Evolutionary conservation across 2,329 filamentous ascomycete genomes (phyloP), one percentile per base, ranked within the genome.

Genomic region (Capronia americana): DNA sequence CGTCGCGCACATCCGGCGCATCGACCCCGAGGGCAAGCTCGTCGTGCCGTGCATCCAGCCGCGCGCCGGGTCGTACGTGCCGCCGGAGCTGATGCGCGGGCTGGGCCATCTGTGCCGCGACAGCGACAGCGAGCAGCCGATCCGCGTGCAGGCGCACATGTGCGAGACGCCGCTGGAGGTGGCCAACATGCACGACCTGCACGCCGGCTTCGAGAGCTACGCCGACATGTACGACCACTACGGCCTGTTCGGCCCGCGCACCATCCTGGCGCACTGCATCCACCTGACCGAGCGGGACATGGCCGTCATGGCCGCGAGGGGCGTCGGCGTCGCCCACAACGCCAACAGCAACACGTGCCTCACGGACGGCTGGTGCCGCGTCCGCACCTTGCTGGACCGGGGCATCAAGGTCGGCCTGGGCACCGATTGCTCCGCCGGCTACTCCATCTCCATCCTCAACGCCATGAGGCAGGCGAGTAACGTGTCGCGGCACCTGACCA

Each of bases 261-360:
- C 84, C 1, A 87, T 89, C 65, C 80, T 90, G 0, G 87, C 87
- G 0, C 87, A 90, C 74, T 89, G 87, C 78, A 88, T 84, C 68
- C 80, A 85, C 73, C 84, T 88, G 80, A 79, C 83, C 48, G 87
- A 89, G 74, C 80, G 83, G 54, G 70, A 75, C 1, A 77, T 79
- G n/a, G 26, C 23, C 7, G 38, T 62, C 11, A 69, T 89, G 4
- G 67, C 73, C 6, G 73, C 76, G 4, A 76, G 84, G 1, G 75
- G 75, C 0, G 87, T 85, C 68, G 85, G 86, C 38, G 79, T 88
- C 2, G 85, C 86, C 0, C 86, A 88, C 71, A 88, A 88, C 74
- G 88, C 87, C 79, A 86, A 85, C 0, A 84, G 84, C 1, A 85
- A 84, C 23, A 86, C 83, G 17, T 88, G 57, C 34, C 57, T 61